Percentiles rank a stretch among this genome's conserved stretches.
Evolutionary conservation across 1,139 yeast species (phyloP).

Genomic region (Groenewaldozyma auringiensis): DNA sequence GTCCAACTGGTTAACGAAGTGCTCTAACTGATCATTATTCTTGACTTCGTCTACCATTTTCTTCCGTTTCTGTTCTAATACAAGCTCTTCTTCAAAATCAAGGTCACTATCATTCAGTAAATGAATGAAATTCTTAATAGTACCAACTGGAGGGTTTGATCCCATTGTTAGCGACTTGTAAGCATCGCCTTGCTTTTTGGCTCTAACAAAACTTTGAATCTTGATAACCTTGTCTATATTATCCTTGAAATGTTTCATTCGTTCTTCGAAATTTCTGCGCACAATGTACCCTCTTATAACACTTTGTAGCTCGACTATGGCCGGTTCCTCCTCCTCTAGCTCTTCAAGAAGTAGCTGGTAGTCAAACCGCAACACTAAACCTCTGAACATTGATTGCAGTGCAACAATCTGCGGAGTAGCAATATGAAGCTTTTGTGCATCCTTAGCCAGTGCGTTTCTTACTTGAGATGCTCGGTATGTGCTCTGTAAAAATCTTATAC

Average conservation of each 20-base stretch:
- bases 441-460: constrained; percentile 17
- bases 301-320: constrained; percentile 44
- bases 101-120: constrained; percentile 64
- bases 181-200: constrained; percentile 62
- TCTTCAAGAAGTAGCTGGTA: constrained; percentile 47
- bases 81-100: constrained; percentile 72
- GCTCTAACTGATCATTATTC: constrained; percentile 60
- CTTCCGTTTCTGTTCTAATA: constrained; percentile 60
- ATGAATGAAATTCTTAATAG: constrained; percentile 70
- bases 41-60: constrained; percentile 55
- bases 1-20: constrained; percentile 71
- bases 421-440: constrained; percentile 19
- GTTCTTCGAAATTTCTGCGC: constrained; percentile 35
- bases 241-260: constrained; percentile 45
- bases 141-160: constrained; percentile 69
- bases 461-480: constrained; percentile 24
- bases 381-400: constrained; percentile 38
- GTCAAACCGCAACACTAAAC: constrained; percentile 44
- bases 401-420: constrained; percentile 33
- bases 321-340: constrained; percentile 38
- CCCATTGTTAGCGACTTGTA: constrained; percentile 62
- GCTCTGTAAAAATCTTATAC: constrained; percentile 23
- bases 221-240: constrained; percentile 54
- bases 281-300: constrained; percentile 39
- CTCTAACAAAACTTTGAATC: constrained; percentile 69